These are phyloP conservation scores for Populus euphratica DNA, from an alignment of 345 rosid species.

Conservation along the genomic window DNA sequence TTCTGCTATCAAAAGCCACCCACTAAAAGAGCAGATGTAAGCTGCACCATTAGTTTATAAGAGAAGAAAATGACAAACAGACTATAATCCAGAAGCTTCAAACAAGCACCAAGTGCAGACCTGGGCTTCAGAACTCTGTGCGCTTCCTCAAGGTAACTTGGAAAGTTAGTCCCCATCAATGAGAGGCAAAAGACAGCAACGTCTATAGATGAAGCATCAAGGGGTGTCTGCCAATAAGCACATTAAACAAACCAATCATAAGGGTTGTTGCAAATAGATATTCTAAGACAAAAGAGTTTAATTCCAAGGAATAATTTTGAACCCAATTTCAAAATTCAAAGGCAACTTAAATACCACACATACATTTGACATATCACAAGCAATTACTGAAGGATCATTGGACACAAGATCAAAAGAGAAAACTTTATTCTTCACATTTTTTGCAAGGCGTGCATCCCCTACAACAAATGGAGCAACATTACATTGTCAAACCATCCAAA, in stretches of 20 bases:
- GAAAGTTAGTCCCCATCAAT: constrained; percentile 85
- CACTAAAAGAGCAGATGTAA: constrained; percentile 37
- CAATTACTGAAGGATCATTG: constrained; percentile 69
- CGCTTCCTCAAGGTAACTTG: constrained; percentile 74
- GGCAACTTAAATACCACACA: constrained; percentile 3
- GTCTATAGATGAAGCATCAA: constrained; percentile 64
- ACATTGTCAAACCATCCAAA: neutral
- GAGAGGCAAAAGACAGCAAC: constrained; percentile 93
- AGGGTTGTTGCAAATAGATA: neutral
- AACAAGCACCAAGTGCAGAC: constrained; percentile 30
- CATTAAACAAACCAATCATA: neutral
- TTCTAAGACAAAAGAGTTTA: neutral
- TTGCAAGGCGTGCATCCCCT: constrained; percentile 89
- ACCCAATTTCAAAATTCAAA: neutral
- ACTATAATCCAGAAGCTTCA: constrained; percentile 1
- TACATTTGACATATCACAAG: constrained; percentile 94
- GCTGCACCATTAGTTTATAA: neutral
- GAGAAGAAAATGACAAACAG: neutral
- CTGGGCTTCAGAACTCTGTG: constrained; percentile 84
- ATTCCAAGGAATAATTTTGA: neutral
- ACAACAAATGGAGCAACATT: constrained; percentile 18
- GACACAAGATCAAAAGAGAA: constrained; percentile 89
- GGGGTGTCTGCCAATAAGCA: constrained; percentile 54
- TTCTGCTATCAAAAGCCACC: constrained; percentile 96
- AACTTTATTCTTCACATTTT: constrained; percentile 82